Percentiles rank a stretch among this genome's conserved stretches.
phyloP scores from a whole-genome alignment of 139 green algal genomes.

The Chlamydomonas schloesseri region DNA sequence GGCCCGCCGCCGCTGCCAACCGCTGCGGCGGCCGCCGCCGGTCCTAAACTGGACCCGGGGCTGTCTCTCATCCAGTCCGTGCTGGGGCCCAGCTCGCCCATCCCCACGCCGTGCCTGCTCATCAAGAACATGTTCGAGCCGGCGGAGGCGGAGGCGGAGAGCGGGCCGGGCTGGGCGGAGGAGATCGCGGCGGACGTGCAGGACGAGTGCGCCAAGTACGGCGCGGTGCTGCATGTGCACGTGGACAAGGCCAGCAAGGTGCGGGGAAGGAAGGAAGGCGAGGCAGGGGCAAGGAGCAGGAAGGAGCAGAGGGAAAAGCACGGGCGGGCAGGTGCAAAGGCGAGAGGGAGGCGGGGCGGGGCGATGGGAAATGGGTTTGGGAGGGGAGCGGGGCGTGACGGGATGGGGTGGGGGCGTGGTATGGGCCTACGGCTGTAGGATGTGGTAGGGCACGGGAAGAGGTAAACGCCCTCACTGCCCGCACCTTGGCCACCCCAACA shows the following conservation, averaged over 20 bases:
- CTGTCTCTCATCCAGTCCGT: conserved; percentile 78
- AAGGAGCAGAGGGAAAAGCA: too few relatives aligned
- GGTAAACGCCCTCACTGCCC: background rate
- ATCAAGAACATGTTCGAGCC: conserved; percentile 98
- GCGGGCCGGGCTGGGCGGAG: conserved; percentile 83
- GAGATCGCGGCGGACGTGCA: conserved; percentile 92
- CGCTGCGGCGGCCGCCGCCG: conserved; percentile 13
- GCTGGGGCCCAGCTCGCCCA: conserved; percentile 90
- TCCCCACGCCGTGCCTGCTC: conserved; percentile 92
- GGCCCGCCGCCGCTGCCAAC: conserved; percentile 6
- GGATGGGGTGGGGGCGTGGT: too few relatives aligned
- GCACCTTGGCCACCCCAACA: background rate
- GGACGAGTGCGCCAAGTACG: conserved; percentile 94
- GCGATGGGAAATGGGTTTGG: background rate
- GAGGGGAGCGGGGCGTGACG: background rate
- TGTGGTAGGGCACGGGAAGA: background rate
- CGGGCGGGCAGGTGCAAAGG: too few relatives aligned
- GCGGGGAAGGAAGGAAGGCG: too few relatives aligned
- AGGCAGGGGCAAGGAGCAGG: too few relatives aligned
- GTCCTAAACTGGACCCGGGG: conserved; percentile 8
- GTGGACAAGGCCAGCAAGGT: conserved; percentile 89
- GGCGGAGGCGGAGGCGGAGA: conserved; percentile 75
- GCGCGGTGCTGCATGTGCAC: conserved; percentile 82
- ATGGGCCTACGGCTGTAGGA: too few relatives aligned
- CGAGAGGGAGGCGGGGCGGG: too few relatives aligned